phyloP scores from a whole-genome alignment of 2,329 filamentous ascomycete genomes.

The Pseudocercospora cruenta region DNA sequence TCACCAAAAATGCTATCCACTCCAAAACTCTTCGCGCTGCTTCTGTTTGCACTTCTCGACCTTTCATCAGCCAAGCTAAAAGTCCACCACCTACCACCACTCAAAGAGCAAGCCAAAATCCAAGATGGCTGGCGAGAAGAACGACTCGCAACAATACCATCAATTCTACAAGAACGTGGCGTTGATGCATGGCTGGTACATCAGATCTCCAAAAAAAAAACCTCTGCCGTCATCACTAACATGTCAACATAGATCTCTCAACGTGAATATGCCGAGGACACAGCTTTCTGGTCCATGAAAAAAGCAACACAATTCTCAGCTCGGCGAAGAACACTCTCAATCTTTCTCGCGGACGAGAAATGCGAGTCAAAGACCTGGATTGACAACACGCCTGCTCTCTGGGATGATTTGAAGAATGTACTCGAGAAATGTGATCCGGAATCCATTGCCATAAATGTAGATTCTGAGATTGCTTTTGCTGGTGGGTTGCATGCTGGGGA shows the following conservation, averaged over 20 bases:
- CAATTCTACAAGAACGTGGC: slow-evolving; percentile 22
- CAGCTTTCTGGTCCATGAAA: slow-evolving; percentile 31
- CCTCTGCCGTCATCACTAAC: background rate
- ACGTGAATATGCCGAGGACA: slow-evolving; percentile 30
- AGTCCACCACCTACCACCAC: slow-evolving; percentile 9
- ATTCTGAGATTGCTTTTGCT: slow-evolving; percentile 28
- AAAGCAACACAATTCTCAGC: slow-evolving; percentile 28
- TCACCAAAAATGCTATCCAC: background rate
- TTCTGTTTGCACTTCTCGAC: background rate
- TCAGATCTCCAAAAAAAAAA: too few species aligned
- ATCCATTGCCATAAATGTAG: slow-evolving; percentile 23
- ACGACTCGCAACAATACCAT: slow-evolving; percentile 23
- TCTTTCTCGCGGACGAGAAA: slow-evolving; percentile 21
- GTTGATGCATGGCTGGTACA: slow-evolving; percentile 30
- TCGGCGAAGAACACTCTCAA: slow-evolving; percentile 23
- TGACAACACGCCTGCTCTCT: slow-evolving; percentile 25
- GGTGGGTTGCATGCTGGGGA: slow-evolving; percentile 26
- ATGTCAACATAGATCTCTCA: slow-evolving; percentile 19
- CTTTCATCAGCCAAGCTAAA: background rate
- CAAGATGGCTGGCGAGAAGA: slow-evolving; percentile 28
- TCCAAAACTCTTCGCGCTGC: background rate
- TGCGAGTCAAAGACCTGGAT: slow-evolving; percentile 22
- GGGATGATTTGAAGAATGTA: slow-evolving; percentile 13
- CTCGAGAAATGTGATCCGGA: slow-evolving; percentile 18
- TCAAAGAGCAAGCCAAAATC: slow-evolving; percentile 25